phyloP scores from a whole-genome alignment of 2,329 filamentous ascomycete species.

The Monilinia vaccinii-corymbosi region DNA sequence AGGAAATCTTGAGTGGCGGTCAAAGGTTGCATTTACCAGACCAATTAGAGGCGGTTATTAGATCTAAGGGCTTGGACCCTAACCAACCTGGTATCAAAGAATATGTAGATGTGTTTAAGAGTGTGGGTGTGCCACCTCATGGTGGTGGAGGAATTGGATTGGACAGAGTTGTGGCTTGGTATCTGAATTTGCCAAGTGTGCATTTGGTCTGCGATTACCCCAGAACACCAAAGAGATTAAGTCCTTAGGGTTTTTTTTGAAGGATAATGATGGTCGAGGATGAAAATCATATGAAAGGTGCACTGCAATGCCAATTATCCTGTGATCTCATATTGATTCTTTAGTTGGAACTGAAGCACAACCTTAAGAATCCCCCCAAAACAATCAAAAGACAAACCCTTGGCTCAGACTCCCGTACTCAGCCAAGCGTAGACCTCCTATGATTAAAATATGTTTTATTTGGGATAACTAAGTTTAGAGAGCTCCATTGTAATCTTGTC shows the following conservation, averaged over 20 bases:
- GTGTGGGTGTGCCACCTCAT: constrained; percentile 81
- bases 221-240: constrained; percentile 49
- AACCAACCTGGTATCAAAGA: constrained; percentile 69
- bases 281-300: too few species aligned
- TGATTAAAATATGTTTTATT: too few species aligned
- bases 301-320: too few species aligned
- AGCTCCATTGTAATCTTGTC: too few species aligned
- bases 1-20: constrained; percentile 86
- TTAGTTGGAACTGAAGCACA: too few species aligned
- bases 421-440: too few species aligned
- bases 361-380: too few species aligned
- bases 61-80: constrained; percentile 72
- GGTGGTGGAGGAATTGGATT: constrained; percentile 84
- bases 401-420: too few species aligned
- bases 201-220: constrained; percentile 51
- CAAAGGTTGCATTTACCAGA: constrained; percentile 80
- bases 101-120: constrained; percentile 73
- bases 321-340: too few species aligned
- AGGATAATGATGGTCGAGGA: too few species aligned
- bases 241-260: constrained; percentile 33
- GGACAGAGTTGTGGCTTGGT: constrained; percentile 72
- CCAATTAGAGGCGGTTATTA: constrained; percentile 69
- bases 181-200: constrained; percentile 48
- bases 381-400: too few species aligned
- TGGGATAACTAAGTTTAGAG: too few species aligned